Evolutionary conservation across 2,329 filamentous ascomycete genomes (phyloP).

Genomic region (Sclerotinia subarctica): DNA sequence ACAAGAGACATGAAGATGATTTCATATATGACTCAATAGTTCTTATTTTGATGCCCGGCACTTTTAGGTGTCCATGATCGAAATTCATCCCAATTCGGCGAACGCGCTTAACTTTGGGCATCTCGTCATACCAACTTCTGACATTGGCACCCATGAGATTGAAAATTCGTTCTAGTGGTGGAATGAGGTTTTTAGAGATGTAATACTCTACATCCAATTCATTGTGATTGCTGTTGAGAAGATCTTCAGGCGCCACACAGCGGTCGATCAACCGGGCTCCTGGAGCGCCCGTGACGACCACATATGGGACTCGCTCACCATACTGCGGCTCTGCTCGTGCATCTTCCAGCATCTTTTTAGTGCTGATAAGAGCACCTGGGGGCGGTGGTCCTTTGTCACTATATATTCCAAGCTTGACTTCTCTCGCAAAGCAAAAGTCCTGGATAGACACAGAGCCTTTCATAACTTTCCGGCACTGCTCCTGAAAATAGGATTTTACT

Average conservation of each 20-base stretch:
- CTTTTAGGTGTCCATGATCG: conserved; percentile 38
- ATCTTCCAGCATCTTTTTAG: conserved; percentile 81
- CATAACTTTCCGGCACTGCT: conserved; percentile 91
- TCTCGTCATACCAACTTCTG: conserved; percentile 88
- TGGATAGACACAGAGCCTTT: conserved; percentile 81
- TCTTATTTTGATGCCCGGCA: conserved; percentile 47
- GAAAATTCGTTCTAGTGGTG: conserved; percentile 92
- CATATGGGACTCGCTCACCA: conserved; percentile 91
- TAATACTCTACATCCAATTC: conserved; percentile 95
- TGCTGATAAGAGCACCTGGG: conserved; percentile 83
- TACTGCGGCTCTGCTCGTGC: conserved; percentile 87
- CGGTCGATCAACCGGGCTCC: conserved; percentile 83
- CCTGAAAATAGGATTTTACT: conserved; percentile 86
- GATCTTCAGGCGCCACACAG: conserved; percentile 80
- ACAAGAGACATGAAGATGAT: conserved; percentile 74
- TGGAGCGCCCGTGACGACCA: conserved; percentile 84
- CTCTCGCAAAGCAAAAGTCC: conserved; percentile 92
- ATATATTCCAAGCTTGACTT: conserved; percentile 88
- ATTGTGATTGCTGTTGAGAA: conserved; percentile 72
- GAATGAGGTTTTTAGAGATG: conserved; percentile 92
- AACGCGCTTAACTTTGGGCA: conserved; percentile 85
- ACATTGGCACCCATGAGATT: conserved; percentile 93
- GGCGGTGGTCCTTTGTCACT: conserved; percentile 76
- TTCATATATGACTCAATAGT: conserved; percentile 96
- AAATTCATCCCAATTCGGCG: conserved; percentile 45